Conservation (phyloP, 305 asterid species). For the Andrographis paniculata region DNA sequence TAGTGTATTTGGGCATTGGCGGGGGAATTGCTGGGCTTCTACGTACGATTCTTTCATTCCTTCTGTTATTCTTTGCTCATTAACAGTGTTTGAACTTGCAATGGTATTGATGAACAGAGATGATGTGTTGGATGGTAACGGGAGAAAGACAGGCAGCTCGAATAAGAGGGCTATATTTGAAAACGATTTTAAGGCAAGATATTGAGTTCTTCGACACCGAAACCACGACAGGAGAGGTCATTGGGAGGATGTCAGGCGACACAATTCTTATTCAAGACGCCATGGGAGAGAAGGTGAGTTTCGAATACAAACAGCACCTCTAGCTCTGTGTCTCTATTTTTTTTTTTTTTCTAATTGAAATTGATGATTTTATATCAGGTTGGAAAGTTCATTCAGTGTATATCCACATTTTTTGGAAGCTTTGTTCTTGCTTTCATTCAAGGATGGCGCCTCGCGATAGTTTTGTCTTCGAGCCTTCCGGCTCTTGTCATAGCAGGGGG, state of each 20-base stretch:
- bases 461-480: constrained; percentile 68
- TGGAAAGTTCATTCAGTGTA: constrained; percentile 72
- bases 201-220: constrained; percentile 48
- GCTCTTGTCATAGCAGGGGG: constrained; percentile 67
- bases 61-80: not conserved
- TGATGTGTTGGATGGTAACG: constrained; percentile 38
- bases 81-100: no score
- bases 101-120: no score
- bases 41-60: constrained; percentile 28
- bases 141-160: constrained; percentile 32
- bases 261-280: constrained; percentile 56
- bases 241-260: constrained; percentile 45
- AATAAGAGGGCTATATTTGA: constrained; percentile 35
- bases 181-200: constrained; percentile 44
- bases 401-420: constrained; percentile 74
- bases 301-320: not conserved
- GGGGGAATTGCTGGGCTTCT: constrained; percentile 47
- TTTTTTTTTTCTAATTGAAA: no score
- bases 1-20: constrained; percentile 53
- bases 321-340: no score
- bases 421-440: constrained; percentile 57
- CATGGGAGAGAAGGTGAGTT: constrained; percentile 53
- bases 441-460: constrained; percentile 82
- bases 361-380: constrained; percentile 25
- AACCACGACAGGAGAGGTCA: constrained; percentile 23